Evolutionary conservation across 2,329 filamentous ascomycete genomes (phyloP).

Genomic region (Lasiodiplodia gonubiensis): DNA sequence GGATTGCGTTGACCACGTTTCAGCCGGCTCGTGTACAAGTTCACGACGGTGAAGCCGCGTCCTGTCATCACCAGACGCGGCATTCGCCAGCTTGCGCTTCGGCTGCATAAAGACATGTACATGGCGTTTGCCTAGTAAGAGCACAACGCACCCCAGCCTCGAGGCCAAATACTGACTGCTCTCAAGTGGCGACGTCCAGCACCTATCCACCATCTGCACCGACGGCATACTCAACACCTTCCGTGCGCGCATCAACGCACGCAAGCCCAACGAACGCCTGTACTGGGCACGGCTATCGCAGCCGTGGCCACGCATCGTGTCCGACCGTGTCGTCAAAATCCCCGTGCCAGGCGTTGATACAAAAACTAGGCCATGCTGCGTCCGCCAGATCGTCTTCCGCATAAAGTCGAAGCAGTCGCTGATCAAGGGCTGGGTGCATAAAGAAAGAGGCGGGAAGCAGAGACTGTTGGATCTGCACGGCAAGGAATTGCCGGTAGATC

Average conservation of each 20-base stretch:
- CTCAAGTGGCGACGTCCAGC: slow-evolving; percentile 14
- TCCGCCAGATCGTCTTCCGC: slow-evolving; percentile 67
- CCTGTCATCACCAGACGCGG: slow-evolving; percentile 46
- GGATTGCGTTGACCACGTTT: slow-evolving; percentile 16
- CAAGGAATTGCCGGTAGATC: slow-evolving; percentile 18
- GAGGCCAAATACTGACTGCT: neutral
- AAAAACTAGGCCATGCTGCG: slow-evolving; percentile 39
- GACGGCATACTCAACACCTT: slow-evolving; percentile 60
- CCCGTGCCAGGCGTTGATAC: slow-evolving; percentile 43
- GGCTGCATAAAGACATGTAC: slow-evolving; percentile 67
- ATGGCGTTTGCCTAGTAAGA: slow-evolving; percentile 60
- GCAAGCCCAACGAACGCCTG: slow-evolving; percentile 57
- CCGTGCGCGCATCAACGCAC: slow-evolving; percentile 58
- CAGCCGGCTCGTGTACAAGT: slow-evolving; percentile 31
- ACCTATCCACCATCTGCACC: slow-evolving; percentile 54
- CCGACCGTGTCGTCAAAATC: slow-evolving; percentile 59
- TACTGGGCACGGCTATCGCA: slow-evolving; percentile 42
- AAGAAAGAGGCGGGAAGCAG: slow-evolving; percentile 45
- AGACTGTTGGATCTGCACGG: slow-evolving; percentile 37
- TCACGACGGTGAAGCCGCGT: slow-evolving; percentile 30
- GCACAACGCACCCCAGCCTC: neutral
- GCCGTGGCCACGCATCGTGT: slow-evolving; percentile 58
- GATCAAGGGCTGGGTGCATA: slow-evolving; percentile 3
- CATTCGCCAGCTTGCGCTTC: slow-evolving; percentile 61
- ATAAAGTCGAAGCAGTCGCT: slow-evolving; percentile 62